Percentiles rank a stretch among this genome's conserved stretches.
These are phyloP conservation scores for Neostapfia colusana DNA, from an alignment of 176 grass and related monocot genomes.

Conservation along the genomic window DNA sequence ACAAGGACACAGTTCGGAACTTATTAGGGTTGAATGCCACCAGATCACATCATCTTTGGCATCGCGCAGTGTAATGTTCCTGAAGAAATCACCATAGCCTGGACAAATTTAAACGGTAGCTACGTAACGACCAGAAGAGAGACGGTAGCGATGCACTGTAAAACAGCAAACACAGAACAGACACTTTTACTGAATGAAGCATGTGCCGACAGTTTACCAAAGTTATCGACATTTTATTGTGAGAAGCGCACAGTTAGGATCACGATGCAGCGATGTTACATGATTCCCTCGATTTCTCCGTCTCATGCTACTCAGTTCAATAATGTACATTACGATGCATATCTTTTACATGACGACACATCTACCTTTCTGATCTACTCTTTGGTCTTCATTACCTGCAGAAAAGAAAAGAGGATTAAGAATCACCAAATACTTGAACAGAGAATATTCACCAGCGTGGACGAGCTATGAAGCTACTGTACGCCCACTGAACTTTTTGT, in stretches of 20 bases:
- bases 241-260: neutral
- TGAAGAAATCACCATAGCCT: neutral
- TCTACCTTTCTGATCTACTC: slow-evolving; percentile 79
- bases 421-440: neutral
- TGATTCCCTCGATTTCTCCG: slow-evolving; percentile 15
- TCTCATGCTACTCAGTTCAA: slow-evolving; percentile 41
- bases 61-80: neutral
- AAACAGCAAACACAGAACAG: neutral
- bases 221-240: slow-evolving; percentile 41
- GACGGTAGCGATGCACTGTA: no score
- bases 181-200: neutral
- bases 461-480: neutral
- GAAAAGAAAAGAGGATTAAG: neutral
- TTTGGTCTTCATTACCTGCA: slow-evolving; percentile 76
- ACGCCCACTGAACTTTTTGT: neutral
- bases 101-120: neutral
- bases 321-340: slow-evolving; percentile 43
- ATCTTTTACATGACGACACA: slow-evolving; percentile 71
- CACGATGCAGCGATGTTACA: slow-evolving; percentile 23
- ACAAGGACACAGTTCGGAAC: neutral
- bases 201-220: slow-evolving; percentile 26
- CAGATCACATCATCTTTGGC: slow-evolving; percentile 23
- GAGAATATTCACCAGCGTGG: neutral
- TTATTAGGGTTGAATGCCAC: neutral
- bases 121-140: neutral